These are phyloP conservation scores for Lasiodiplodia sp. DNA, from an alignment of 2,329 filamentous ascomycete species.

Conservation along the genomic window DNA sequence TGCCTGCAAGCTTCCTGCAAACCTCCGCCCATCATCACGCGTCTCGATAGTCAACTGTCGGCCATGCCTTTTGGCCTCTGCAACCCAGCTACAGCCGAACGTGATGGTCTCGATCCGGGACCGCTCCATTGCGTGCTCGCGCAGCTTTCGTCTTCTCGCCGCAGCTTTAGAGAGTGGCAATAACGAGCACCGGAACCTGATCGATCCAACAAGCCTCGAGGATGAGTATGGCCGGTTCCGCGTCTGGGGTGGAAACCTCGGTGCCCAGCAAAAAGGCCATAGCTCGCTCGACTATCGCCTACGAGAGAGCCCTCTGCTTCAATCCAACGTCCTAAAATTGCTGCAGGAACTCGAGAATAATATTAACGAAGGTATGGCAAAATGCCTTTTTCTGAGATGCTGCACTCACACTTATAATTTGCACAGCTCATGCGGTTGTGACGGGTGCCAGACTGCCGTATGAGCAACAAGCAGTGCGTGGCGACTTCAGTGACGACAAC, in stretches of 20 bases:
- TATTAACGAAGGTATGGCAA: conserved; percentile 33
- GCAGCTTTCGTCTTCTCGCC: conserved; percentile 40
- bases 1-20: not conserved
- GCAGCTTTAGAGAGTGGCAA: conserved; percentile 35
- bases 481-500: conserved; percentile 35
- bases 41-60: not conserved
- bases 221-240: conserved; percentile 48
- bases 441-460: conserved; percentile 43
- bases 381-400: too few relatives aligned
- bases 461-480: conserved; percentile 38
- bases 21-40: not conserved
- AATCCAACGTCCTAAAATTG: conserved; percentile 44
- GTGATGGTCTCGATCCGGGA: conserved; percentile 40
- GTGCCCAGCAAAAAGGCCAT: conserved; percentile 47
- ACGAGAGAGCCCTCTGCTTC: conserved; percentile 45
- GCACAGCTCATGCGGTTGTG: conserved; percentile 37
- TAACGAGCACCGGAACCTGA: conserved; percentile 26
- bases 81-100: too few relatives aligned
- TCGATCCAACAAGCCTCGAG: conserved; percentile 42
- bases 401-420: too few relatives aligned
- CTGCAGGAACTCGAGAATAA: conserved; percentile 44
- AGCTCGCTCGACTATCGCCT: conserved; percentile 47
- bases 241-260: conserved; percentile 47
- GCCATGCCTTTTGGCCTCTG: not conserved
- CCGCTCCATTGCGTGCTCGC: conserved; percentile 41